Evolutionary conservation across 352 stramenopile species (phyloP), one percentile per base, ranked within the genome.

Genomic region (Pythium volutum): DNA sequence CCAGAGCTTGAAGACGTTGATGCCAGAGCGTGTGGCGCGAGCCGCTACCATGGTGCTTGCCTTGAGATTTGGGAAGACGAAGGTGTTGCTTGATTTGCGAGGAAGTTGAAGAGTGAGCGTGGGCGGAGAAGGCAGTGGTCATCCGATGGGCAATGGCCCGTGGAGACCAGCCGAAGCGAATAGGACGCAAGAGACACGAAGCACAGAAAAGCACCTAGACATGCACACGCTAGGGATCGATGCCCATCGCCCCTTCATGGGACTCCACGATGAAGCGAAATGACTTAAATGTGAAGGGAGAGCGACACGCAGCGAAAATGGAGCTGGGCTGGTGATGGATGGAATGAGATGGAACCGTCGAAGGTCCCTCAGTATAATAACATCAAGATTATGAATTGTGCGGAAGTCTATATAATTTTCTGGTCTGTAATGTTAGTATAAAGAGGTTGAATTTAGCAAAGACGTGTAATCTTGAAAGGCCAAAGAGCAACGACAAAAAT

Each of bases 1-100:
- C 78, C 78, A 88, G 54, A 88, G 78, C 68, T 79, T 84, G 66
- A 71, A 55, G 42, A 73, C 47, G 58, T 56, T 69, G 54, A 79
- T 73, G 57, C 60, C 57, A 20, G 71, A 79, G 55, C 69, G 71
- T 14, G 63, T 69, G 16, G 64, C 62, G 43, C 59, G 64, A 48
- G 50, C 61, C 23, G 60, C 66, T 34, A 66, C 55, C 66, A 69
- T 73, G 52, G 29, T 55, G 22, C 18, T 1, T 22, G 36, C 9
- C 3, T 36, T 36, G 31, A 15, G 8, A 11, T 18, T 34, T 6
- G 41, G 31, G 22, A n/a, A n/a, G n/a, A n/a, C n/a, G 26, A 20
- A 33, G 25, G 38, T 33, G 49, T 60, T 65, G 53, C 52, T 52
- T 62, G 31, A 33, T 26, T 62, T 50, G 46, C 20, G 25, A 55